Evolutionary conservation across 139 green algal species (phyloP).

Genomic region (Closterium sp.): DNA sequence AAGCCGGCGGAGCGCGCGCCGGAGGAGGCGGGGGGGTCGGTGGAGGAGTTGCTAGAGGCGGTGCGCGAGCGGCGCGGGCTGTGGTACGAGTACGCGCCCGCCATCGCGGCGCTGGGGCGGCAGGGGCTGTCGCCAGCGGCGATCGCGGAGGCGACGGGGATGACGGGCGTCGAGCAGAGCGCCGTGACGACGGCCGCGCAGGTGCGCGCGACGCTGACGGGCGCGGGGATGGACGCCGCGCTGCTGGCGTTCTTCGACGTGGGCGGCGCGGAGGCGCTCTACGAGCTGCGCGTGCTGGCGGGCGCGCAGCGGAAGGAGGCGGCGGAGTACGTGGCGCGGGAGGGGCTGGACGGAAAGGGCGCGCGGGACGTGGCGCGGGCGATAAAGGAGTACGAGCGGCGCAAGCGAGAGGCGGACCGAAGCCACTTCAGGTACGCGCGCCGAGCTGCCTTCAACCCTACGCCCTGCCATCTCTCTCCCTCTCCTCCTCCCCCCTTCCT

Average conservation of each 20-base stretch:
- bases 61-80: conserved; percentile 30
- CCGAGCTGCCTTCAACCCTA: not conserved
- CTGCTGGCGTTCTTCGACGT: conserved; percentile 39
- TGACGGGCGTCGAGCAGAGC: conserved; percentile 54
- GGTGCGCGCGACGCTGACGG: conserved; percentile 35
- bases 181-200: conserved; percentile 30
- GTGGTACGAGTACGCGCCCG: conserved; percentile 42
- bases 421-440: conserved; percentile 15
- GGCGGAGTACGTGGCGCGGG: conserved; percentile 31
- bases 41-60: conserved; percentile 34
- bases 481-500: not conserved
- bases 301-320: conserved; percentile 21
- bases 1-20: not conserved
- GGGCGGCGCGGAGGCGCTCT: conserved; percentile 36
- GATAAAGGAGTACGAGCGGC: conserved; percentile 50
- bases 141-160: conserved; percentile 47
- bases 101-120: conserved; percentile 12
- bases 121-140: conserved; percentile 2
- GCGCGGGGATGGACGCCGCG: conserved; percentile 1
- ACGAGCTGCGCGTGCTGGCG: conserved; percentile 49
- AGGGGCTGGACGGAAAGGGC: conserved; percentile 29
- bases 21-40: not conserved
- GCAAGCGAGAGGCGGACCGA: conserved; percentile 15
- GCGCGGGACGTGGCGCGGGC: conserved; percentile 25
- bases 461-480: not conserved